These are phyloP conservation scores for Penicillium psychrosexuale DNA, from an alignment of 2,329 filamentous ascomycete genomes.

Conservation along the genomic window DNA sequence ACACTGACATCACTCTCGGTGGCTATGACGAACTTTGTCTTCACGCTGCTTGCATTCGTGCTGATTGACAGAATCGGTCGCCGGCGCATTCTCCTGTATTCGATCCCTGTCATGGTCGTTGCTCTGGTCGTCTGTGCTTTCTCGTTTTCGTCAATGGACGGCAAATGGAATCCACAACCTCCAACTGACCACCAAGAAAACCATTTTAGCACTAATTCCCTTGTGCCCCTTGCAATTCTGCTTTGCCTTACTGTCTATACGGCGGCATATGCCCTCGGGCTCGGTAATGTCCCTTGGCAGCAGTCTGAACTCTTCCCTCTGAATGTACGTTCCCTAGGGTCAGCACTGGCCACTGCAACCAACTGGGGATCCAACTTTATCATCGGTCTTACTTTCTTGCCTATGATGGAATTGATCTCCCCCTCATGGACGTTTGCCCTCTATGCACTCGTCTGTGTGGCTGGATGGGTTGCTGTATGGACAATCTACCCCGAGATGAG, in stretches of 20 bases:
- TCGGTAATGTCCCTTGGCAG: conserved; percentile 95
- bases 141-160: conserved; percentile 65
- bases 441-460: conserved; percentile 68
- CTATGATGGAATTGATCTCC: conserved; percentile 74
- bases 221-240: conserved; percentile 58
- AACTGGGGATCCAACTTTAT: conserved; percentile 88
- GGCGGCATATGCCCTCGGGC: conserved; percentile 76
- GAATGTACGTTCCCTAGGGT: conserved; percentile 60
- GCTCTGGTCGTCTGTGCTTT: conserved; percentile 69
- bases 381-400: conserved; percentile 81
- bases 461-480: conserved; percentile 67
- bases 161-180: conserved; percentile 31
- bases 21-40: conserved; percentile 77
- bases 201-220: conserved; percentile 23
- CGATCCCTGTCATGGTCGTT: conserved; percentile 76
- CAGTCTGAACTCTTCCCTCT: conserved; percentile 85
- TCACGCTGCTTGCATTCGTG: conserved; percentile 70
- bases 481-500: conserved; percentile 82
- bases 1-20: conserved; percentile 77
- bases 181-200: conserved; percentile 19
- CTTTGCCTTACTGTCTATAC: conserved; percentile 78
- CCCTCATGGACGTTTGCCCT: conserved; percentile 74
- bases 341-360: conserved; percentile 64
- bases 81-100: conserved; percentile 74
- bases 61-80: conserved; percentile 78